Base-by-base conservation (phyloP, 2,329 filamentous ascomycete genomes). In the Penicillium thymicola region DNA sequence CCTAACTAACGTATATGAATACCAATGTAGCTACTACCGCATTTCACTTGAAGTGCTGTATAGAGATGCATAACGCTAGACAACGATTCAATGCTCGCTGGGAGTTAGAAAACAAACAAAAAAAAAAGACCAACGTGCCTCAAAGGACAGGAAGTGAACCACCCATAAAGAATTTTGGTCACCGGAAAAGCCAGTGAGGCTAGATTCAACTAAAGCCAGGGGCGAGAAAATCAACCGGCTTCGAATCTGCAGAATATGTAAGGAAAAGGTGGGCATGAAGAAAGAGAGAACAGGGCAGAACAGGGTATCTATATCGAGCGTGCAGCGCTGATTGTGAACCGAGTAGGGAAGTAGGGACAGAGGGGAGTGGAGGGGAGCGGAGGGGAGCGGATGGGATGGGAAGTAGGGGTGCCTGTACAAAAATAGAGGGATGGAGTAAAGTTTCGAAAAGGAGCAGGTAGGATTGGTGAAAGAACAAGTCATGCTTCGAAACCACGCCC, bases 241-340 rank as follows among this genome's bases (percentile, higher is more conserved):
- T 72, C 65, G 67, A 65, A 65, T 70, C 67, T 70, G 70, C 70
- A 67, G 67, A 62, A 68, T 67, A 66, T 59, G 56, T 56, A 56
- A 38, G 58, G 43, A 61, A 48, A 60, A 60, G 48, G 58, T 58
- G 60, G 53, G 27, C 34, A 37, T 18, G 49, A 51, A 51, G 48
- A 58, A 54, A 13, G 14, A n/a, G 9, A 47, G 38, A 48, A n/a
- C 57, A 60, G 52, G 58, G 60, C 54, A 64, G 57, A 51, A 60
- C 49, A 67, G 70, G 70, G 65, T 66, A 66, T 65, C 54, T 61
- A 65, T 67, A 72, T 72, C 68, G 58, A 71, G 68, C 63, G 59
- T 63, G 62, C 57, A 61, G 54, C 57, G 61, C 64, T 67, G 67
- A 68, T 67, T 60, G 60, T 66, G 57, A 64, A 61, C 56, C 58